A percentile compares a stretch with the other conserved stretches of the same genome.
phyloP scores from a whole-genome alignment of 2,329 filamentous ascomycete genomes.

The Myriosclerotinia duriaeana region DNA sequence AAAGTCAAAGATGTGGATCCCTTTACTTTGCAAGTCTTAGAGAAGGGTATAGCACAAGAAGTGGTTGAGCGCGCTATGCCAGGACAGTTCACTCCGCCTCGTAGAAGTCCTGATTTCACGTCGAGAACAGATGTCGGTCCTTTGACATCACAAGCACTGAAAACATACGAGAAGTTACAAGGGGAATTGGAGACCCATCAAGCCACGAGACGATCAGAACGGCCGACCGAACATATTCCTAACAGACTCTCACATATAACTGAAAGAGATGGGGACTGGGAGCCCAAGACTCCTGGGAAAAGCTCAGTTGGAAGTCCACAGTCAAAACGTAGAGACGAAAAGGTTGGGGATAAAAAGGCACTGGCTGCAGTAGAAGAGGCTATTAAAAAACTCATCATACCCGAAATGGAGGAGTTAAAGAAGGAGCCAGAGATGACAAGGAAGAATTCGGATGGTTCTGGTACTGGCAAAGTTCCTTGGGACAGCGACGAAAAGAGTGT shows the following conservation, averaged over 20 bases:
- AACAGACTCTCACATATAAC: constrained; percentile 23
- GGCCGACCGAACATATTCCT: constrained; percentile 13
- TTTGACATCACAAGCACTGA: constrained; percentile 21
- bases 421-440: constrained; percentile 19
- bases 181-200: constrained; percentile 17
- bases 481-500: constrained; percentile 23
- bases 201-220: constrained; percentile 14
- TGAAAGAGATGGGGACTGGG: constrained; percentile 22
- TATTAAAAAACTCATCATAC: constrained; percentile 20
- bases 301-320: constrained; percentile 16
- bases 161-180: constrained; percentile 19
- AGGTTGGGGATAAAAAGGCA: constrained; percentile 22
- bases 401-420: constrained; percentile 24
- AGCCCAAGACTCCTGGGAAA: constrained; percentile 16
- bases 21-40: constrained; percentile 16
- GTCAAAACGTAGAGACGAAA: constrained; percentile 18
- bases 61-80: constrained; percentile 11
- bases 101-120: constrained; percentile 19
- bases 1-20: constrained; percentile 14
- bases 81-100: constrained; percentile 17
- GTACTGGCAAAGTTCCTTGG: constrained; percentile 17
- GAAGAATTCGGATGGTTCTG: constrained; percentile 19
- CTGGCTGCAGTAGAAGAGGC: constrained; percentile 22
- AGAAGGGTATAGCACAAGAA: constrained; percentile 19
- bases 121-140: constrained; percentile 14